Evolutionary conservation across 1,139 yeast genomes (phyloP).

Genomic region (Candida pseudoviswanathii): DNA sequence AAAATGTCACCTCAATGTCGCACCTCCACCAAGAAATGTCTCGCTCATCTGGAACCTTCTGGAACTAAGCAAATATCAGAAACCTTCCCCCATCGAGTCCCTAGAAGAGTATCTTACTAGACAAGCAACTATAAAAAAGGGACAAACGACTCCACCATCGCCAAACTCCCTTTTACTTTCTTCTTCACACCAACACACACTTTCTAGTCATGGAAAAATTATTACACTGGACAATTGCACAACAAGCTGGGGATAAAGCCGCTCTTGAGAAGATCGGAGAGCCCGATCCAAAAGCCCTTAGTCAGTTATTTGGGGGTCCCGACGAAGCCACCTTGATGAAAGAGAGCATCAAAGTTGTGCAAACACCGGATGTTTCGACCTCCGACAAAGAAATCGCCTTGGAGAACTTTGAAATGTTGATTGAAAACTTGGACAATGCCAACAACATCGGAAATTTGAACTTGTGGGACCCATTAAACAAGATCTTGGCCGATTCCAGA

Average conservation of each 20-base stretch:
- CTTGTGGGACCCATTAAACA: conserved; percentile 73
- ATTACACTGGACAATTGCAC: conserved; percentile 89
- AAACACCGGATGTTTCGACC: conserved; percentile 59
- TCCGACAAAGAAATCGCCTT: conserved; percentile 76
- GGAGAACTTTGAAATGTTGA: conserved; percentile 91
- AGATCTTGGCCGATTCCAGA: conserved; percentile 44
- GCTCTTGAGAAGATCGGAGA: conserved; percentile 60
- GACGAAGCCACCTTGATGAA: conserved; percentile 89
- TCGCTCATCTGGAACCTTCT: conserved; percentile 9
- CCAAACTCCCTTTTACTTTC: background rate
- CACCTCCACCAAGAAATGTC: background rate
- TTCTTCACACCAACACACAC: background rate
- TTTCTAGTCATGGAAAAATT: conserved; percentile 73
- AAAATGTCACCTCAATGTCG: background rate
- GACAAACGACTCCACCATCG: background rate
- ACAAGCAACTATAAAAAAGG: background rate
- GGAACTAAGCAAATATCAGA: conserved; percentile 3
- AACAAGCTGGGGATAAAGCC: conserved; percentile 67
- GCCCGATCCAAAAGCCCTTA: conserved; percentile 77
- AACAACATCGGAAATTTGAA: conserved; percentile 83
- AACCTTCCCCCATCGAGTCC: background rate
- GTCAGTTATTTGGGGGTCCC: conserved; percentile 77
- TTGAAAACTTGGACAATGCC: conserved; percentile 93
- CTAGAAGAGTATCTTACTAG: background rate
- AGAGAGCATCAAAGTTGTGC: conserved; percentile 65